Conservation (phyloP, 108 stramenopile species). For the Stephanodiscus minutulus region DNA sequence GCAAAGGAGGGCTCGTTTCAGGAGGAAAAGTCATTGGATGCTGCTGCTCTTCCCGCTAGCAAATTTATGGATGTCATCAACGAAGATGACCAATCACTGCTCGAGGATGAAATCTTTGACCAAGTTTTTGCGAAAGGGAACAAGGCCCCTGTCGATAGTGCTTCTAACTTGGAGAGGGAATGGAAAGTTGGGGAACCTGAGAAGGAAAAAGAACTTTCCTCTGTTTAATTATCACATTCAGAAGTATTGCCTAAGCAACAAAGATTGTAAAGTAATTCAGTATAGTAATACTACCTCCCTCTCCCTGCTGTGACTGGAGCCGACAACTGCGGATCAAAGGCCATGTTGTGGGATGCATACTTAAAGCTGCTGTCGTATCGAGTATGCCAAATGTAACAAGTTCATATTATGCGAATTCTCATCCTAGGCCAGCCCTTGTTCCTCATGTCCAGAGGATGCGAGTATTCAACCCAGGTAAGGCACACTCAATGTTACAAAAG, state of each 20-base stretch:
- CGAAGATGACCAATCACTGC: constrained; percentile 45
- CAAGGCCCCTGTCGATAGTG: constrained; percentile 10
- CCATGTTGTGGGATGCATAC: too few species aligned
- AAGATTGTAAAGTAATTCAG: constrained; percentile 2
- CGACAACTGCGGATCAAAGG: too few species aligned
- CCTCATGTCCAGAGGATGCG: too few species aligned
- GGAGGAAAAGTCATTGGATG: constrained; percentile 47
- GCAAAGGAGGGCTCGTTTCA: constrained; percentile 73
- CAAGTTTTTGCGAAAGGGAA: constrained; percentile 51
- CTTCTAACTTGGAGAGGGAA: constrained; percentile 25
- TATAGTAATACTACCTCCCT: too few species aligned
- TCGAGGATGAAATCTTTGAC: constrained; percentile 61
- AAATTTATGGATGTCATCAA: constrained; percentile 22
- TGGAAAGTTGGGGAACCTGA: constrained; percentile 36
- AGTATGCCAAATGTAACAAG: too few species aligned
- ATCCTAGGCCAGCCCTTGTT: too few species aligned
- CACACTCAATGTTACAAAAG: too few species aligned
- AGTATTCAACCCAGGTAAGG: too few species aligned
- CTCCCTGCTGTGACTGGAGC: too few species aligned
- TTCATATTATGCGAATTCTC: too few species aligned
- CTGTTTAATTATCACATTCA: constrained; percentile 14
- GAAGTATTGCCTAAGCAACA: background rate
- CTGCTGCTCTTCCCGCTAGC: background rate
- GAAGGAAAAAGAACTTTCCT: constrained; percentile 29
- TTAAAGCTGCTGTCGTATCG: too few species aligned